These are phyloP conservation scores for Calonectria multiphialidica DNA, from an alignment of 2,329 filamentous ascomycete genomes.

Conservation along the genomic window DNA sequence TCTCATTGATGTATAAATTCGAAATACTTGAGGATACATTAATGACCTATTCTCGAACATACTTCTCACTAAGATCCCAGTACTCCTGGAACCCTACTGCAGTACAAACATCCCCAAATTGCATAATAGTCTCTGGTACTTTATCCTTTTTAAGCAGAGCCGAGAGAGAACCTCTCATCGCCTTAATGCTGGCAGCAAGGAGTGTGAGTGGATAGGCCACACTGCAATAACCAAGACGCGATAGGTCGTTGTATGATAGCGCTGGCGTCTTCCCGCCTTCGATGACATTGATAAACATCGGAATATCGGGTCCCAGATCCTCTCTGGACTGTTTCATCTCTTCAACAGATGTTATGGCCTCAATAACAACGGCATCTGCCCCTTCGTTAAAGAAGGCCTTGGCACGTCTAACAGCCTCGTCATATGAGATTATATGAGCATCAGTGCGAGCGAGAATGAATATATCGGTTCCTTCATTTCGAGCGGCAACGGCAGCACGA, in stretches of 20 bases:
- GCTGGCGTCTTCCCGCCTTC: constrained; percentile 4
- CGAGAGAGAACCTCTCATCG: not conserved
- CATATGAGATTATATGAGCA: constrained; percentile 11
- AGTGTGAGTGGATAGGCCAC: constrained; percentile 6
- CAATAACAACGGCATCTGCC: constrained; percentile 6
- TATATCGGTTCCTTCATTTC: constrained; percentile 5
- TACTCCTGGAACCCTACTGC: constrained; percentile 14
- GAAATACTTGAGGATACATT: no score
- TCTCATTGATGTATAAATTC: no score
- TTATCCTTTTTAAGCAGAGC: not conserved
- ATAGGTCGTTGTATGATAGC: constrained; percentile 2
- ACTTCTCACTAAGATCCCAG: constrained; percentile 6
- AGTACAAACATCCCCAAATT: not conserved
- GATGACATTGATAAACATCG: constrained; percentile 5
- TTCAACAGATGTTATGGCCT: constrained; percentile 7
- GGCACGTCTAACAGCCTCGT: not conserved
- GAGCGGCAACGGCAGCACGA: constrained; percentile 3
- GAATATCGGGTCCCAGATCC: constrained; percentile 1
- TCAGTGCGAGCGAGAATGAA: constrained; percentile 7
- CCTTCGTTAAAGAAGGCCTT: constrained; percentile 12
- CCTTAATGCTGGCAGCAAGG: constrained; percentile 6
- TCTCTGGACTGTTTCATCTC: constrained; percentile 12
- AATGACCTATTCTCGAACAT: not conserved
- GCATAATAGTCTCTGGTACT: not conserved
- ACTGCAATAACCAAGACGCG: constrained; percentile 8